Base-by-base conservation (phyloP, 139 green algal genomes). In the Chlamydomonas applanata region DNA sequence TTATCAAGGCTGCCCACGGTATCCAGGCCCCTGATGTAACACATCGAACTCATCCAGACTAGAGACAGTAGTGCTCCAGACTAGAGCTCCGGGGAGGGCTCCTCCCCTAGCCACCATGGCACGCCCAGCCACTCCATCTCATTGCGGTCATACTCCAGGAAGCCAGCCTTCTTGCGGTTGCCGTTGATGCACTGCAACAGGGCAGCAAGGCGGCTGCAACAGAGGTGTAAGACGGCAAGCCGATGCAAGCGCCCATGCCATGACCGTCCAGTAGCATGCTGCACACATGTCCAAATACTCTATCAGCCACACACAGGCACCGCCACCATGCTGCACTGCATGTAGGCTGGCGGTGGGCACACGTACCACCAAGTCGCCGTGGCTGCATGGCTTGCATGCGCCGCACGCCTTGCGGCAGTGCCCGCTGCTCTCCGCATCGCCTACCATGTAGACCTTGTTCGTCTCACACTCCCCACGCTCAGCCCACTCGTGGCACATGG, bases 401-500 rank as follows among this genome's bases (percentile, higher is more conserved):
- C 33, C 33, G 62, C 62, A 69, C 14, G 62, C 30, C 62, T 53
- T 49, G 34, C 62, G 62, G 22, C 62, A 69, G 9, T 19, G 9
- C 9, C 62, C 62, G 2, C 4, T 7, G 32, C 33, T 52, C 9
- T n/a, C 4, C 3, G 62, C 40, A 16, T n/a, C 62, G 32, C 62
- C 62, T 4, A 32, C 25, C 73, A 79, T 79, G 73, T 73, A 79
- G 44, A 5, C 49, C 3, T 30, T 14, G 62, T 79, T 79, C 14
- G 52, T 40, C 4, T 2, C 24, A 62, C 73, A 79, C 63, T 79
- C 62, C 30, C 73, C 73, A 33, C 17, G 4, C 20, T 24, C 52
- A 3, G 45, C 46, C 73, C 73, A 79, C 40, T 49, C 7, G 11
- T 49, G 7, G 11, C 40, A 49, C 40, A 49, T 49, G 40, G 7